Conservation (phyloP, 495 filamentous ascomycete genomes). For the Viridothelium virens region DNA sequence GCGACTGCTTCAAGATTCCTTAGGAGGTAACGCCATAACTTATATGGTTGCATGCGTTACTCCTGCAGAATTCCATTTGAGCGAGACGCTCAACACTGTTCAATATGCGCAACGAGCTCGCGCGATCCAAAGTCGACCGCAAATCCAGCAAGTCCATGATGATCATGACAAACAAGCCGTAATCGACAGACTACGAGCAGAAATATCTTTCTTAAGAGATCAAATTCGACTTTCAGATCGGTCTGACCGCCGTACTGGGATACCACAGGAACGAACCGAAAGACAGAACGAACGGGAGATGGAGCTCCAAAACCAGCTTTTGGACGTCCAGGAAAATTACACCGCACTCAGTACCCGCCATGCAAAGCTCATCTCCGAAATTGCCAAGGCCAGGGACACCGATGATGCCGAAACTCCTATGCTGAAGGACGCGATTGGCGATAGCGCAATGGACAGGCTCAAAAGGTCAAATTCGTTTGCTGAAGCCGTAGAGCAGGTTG, state of each 20-base stretch:
- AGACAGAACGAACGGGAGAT: slow-evolving; percentile 77
- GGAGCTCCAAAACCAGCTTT: slow-evolving; percentile 87
- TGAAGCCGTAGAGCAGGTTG: slow-evolving; percentile 88
- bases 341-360: slow-evolving; percentile 81
- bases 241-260: slow-evolving; percentile 50
- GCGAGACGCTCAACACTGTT: slow-evolving; percentile 95
- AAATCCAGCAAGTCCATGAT: slow-evolving; percentile 83
- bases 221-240: slow-evolving; percentile 71
- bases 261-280: slow-evolving; percentile 60
- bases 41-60: slow-evolving; percentile 99
- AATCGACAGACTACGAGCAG: slow-evolving; percentile 88
- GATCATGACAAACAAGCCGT: slow-evolving; percentile 92
- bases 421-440: slow-evolving; percentile 51
- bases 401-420: slow-evolving; percentile 47
- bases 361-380: slow-evolving; percentile 88
- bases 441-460: slow-evolving; percentile 77
- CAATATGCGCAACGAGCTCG: slow-evolving; percentile 94
- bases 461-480: slow-evolving; percentile 93
- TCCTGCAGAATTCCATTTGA: slow-evolving; percentile 92
- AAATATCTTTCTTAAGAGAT: slow-evolving; percentile 88
- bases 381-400: slow-evolving; percentile 73
- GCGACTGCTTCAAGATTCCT: slow-evolving; percentile 88
- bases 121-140: slow-evolving; percentile 94
- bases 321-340: slow-evolving; percentile 94
- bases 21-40: slow-evolving; percentile 96